phyloP scores from a whole-genome alignment of 371 early-diverging fungal species.

The Saksenaea oblongispora region DNA sequence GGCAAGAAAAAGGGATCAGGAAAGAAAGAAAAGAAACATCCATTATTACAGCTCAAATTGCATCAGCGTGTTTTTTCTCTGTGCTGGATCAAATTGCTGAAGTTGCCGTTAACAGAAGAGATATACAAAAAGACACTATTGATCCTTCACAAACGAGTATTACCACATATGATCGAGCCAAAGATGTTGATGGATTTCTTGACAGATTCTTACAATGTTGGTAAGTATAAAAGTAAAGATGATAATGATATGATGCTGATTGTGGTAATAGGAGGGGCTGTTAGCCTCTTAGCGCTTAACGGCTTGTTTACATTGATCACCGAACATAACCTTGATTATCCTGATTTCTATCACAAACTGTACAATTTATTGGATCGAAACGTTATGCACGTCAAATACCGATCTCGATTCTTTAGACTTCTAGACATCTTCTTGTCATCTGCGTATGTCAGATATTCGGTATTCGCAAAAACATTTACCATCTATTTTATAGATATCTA shows the following conservation, averaged over 20 bases:
- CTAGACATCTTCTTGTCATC: conserved; percentile 87
- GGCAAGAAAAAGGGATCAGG: conserved; percentile 23
- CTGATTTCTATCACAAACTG: conserved; percentile 93
- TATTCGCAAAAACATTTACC: not conserved
- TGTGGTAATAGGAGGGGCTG: conserved; percentile 64
- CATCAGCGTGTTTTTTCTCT: conserved; percentile 70
- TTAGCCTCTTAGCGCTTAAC: conserved; percentile 89
- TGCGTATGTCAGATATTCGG: conserved; percentile 50
- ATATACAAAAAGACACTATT: conserved; percentile 81
- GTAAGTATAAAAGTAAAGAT: conserved; percentile 29
- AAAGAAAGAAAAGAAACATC: conserved; percentile 31
- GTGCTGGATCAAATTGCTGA: conserved; percentile 81
- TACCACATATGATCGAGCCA: conserved; percentile 83
- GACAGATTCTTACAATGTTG: conserved; percentile 83
- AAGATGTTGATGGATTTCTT: conserved; percentile 87
- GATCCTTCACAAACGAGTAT: conserved; percentile 80
- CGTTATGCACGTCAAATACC: conserved; percentile 89
- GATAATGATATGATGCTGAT: not conserved
- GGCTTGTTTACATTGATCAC: conserved; percentile 90
- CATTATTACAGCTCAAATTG: conserved; percentile 35
- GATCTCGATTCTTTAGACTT: conserved; percentile 90
- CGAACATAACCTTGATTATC: conserved; percentile 92
- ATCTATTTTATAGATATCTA: conserved; percentile 60
- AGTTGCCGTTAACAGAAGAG: conserved; percentile 67
- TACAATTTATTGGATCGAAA: conserved; percentile 87